phyloP scores from a whole-genome alignment of 2,329 filamentous ascomycete genomes.

The Hypoxylon sp. region DNA sequence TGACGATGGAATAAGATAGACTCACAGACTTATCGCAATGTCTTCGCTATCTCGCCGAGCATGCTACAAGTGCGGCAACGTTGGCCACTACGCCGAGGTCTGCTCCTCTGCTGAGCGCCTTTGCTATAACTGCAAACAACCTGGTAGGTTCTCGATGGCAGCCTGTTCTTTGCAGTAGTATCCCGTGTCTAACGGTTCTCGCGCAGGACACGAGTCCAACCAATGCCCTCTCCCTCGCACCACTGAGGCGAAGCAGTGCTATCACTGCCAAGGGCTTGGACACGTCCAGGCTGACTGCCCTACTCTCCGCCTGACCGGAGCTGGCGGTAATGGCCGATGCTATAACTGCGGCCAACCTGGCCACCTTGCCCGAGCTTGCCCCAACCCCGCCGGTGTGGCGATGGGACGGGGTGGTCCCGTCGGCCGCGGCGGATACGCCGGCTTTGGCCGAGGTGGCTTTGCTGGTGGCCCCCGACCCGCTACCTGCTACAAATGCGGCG shows the following conservation, averaged over 20 bases:
- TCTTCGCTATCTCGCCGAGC: slow-evolving; percentile 84
- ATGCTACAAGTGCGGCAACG: slow-evolving; percentile 86
- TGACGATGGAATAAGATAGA: slow-evolving; percentile 51
- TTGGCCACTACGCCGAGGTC: slow-evolving; percentile 86
- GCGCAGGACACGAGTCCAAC: slow-evolving; percentile 92
- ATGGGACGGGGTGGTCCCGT: slow-evolving; percentile 75
- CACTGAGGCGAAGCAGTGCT: slow-evolving; percentile 99
- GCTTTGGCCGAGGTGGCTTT: slow-evolving; percentile 77
- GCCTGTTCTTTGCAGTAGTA: not conserved
- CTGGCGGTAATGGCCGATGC: slow-evolving; percentile 86
- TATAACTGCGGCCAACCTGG: slow-evolving; percentile 96
- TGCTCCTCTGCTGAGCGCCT: slow-evolving; percentile 98
- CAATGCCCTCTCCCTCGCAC: slow-evolving; percentile 96
- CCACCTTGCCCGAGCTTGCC: slow-evolving; percentile 92
- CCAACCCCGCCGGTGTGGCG: slow-evolving; percentile 73
- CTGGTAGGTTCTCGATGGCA: slow-evolving; percentile 62
- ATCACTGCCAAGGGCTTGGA: slow-evolving; percentile 98
- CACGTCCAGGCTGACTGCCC: slow-evolving; percentile 99
- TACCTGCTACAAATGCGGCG: slow-evolving; percentile 80
- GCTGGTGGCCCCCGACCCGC: slow-evolving; percentile 75
- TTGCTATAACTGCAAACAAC: slow-evolving; percentile 99
- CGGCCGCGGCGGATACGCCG: slow-evolving; percentile 76
- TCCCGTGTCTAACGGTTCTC: slow-evolving; percentile 29
- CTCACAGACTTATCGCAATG: slow-evolving; percentile 63
- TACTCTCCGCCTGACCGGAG: slow-evolving; percentile 89